Base-by-base conservation (phyloP, 31 red algal species). In the Asparagopsis taxiformis region DNA sequence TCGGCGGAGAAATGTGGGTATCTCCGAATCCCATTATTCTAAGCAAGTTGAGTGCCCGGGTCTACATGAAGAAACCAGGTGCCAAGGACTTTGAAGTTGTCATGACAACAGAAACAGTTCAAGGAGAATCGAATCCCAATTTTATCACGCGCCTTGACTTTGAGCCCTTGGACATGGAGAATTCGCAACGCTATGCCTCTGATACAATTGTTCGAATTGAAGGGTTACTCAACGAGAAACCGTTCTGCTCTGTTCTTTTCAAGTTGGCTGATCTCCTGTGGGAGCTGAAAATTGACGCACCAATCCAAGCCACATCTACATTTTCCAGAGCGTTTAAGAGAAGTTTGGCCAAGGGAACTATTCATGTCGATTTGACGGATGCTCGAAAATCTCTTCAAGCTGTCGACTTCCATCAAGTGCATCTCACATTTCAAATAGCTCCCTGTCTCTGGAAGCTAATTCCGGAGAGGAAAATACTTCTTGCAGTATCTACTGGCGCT, bases 161-260 rank as follows among this genome's bases (percentile, higher is more conserved):
- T 39, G 19, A 23, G 26, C 63, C 76, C 1, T 43, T 80, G 33
- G 2, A 20, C 2, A 69, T 80, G 76, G 2, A 6, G 6, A 50
- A 69, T 26, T 80, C 76, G 13, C 76, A 80, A 58, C 25, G 32
- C 53, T 17, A 68, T 28, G 76, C 76, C 0, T 46, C 20, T 33
- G 20, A 26, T n/a, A 62, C 76, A 7, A 16, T 69, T 34, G n/a
- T 80, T 17, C 63, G 64, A 65, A 51, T 80, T 20, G 76, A 80
- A 24, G 63, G 64, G 38, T 59, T 55, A 32, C 29, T 69, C 1
- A 48, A 61, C 26, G 25, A 30, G 15, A 34, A 68, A 1, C 38
- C 55, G 9, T 43, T 62, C 37, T 69, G 52, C 19, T 50, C 76
- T 5, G 63, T 43, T 10, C 30, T 46, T 23, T 80, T 68, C 38